Evolutionary conservation across 2,329 filamentous ascomycete genomes (phyloP).

Genomic region (Aspergillus udagawae): DNA sequence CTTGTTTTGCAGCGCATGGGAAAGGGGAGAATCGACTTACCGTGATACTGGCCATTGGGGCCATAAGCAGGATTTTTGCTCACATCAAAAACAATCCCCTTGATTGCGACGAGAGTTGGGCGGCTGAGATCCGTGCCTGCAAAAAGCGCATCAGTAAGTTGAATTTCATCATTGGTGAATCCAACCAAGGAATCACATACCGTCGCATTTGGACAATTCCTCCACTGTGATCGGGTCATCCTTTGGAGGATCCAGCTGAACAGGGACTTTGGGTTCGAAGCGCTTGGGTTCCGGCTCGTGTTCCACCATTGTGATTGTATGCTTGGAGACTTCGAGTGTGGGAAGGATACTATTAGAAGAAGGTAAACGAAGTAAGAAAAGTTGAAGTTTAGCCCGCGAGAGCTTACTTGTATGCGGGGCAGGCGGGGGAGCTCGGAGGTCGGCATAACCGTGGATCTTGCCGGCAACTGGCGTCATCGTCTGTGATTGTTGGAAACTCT

Average conservation of each 20-base stretch:
- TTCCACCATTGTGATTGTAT: slow-evolving; percentile 24
- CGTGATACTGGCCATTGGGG: slow-evolving; percentile 76
- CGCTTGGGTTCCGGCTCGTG: slow-evolving; percentile 29
- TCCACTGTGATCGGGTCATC: slow-evolving; percentile 79
- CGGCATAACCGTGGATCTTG: slow-evolving; percentile 10
- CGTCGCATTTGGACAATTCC: slow-evolving; percentile 75
- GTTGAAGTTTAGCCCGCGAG: neutral
- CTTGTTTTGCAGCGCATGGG: neutral
- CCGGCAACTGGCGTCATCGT: neutral
- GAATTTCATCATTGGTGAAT: slow-evolving; percentile 1
- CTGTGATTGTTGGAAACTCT: neutral
- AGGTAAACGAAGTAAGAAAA: neutral
- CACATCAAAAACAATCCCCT: slow-evolving; percentile 95
- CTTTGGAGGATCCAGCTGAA: slow-evolving; percentile 74
- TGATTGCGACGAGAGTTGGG: slow-evolving; percentile 60
- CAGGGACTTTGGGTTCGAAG: slow-evolving; percentile 40
- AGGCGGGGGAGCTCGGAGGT: slow-evolving; percentile 17
- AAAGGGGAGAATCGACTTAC: slow-evolving; percentile 48
- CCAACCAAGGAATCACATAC: slow-evolving; percentile 49
- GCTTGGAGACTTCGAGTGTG: neutral
- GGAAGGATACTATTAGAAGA: neutral
- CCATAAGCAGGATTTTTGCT: slow-evolving; percentile 83
- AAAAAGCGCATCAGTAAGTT: neutral
- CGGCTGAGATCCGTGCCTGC: slow-evolving; percentile 41
- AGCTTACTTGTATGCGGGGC: slow-evolving; percentile 18